Percentiles rank a stretch among this genome's conserved stretches.
Evolutionary conservation across 2,329 filamentous ascomycete genomes (phyloP).

Genomic region (Verticillium nonalfalfae): DNA sequence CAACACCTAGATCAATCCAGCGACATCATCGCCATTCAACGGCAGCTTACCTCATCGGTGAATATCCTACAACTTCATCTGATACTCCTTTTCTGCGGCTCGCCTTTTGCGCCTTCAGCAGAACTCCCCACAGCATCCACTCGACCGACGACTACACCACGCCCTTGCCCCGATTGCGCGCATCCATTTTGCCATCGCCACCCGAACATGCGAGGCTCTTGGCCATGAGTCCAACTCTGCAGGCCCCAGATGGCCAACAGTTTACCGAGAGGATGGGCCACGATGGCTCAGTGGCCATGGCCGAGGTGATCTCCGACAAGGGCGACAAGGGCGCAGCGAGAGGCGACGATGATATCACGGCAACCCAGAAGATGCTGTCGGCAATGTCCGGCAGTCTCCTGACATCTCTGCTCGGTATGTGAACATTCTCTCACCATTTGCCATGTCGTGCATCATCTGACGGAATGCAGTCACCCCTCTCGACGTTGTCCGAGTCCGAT

Average conservation of each 20-base stretch:
- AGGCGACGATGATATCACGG: constrained; percentile 60
- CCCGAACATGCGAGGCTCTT: constrained; percentile 8
- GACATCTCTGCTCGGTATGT: constrained; percentile 79
- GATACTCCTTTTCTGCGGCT: neutral
- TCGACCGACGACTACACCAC: neutral
- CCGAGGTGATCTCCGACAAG: constrained; percentile 18
- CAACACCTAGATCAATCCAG: neutral
- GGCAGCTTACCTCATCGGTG: neutral
- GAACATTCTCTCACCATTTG: neutral
- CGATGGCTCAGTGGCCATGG: constrained; percentile 20
- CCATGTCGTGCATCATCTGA: constrained; percentile 2
- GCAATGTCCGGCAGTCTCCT: constrained; percentile 86
- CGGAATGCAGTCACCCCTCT: constrained; percentile 74
- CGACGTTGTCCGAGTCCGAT: constrained; percentile 90
- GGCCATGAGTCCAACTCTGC: constrained; percentile 8
- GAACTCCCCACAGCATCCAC: neutral
- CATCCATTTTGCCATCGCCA: neutral
- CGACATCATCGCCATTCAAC: neutral
- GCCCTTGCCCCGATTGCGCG: constrained; percentile 1
- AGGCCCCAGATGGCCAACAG: constrained; percentile 14
- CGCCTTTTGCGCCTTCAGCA: neutral
- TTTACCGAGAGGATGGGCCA: constrained; percentile 19
- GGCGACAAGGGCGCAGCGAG: constrained; percentile 11
- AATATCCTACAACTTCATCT: neutral
- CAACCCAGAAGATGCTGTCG: constrained; percentile 88